Percentiles rank a stretch among this genome's conserved stretches.
These are phyloP conservation scores for Acacia acuminata DNA, from an alignment of 306 rosid genomes.

Conservation along the genomic window DNA sequence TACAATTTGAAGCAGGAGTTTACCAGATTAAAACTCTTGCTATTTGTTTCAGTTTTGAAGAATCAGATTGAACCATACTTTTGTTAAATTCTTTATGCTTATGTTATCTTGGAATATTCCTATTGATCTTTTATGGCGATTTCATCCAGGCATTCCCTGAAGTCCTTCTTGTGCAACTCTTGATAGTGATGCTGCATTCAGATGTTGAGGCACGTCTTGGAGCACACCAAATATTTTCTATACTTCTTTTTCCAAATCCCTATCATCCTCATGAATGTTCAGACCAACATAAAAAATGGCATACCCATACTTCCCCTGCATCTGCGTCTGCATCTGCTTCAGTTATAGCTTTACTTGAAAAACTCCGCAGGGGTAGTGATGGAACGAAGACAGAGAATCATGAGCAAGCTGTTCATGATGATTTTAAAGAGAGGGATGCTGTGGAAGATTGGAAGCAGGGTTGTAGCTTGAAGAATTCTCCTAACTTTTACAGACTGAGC, in stretches of 20 bases:
- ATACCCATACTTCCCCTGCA: slow-evolving; percentile 61
- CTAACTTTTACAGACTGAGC: slow-evolving; percentile 64
- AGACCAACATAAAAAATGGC: slow-evolving; percentile 61
- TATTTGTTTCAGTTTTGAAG: background rate
- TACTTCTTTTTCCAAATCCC: slow-evolving; percentile 76
- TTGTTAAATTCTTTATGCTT: background rate
- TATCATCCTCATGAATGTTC: slow-evolving; percentile 56
- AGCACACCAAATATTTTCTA: slow-evolving; percentile 89
- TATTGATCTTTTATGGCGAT: slow-evolving; percentile 6
- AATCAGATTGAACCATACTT: background rate
- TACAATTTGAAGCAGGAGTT: slow-evolving; percentile 17
- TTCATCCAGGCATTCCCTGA: slow-evolving; percentile 84
- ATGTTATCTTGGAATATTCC: slow-evolving; percentile 12
- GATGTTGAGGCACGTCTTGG: slow-evolving; percentile 85
- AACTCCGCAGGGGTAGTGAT: slow-evolving; percentile 77
- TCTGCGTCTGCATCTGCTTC: slow-evolving; percentile 87
- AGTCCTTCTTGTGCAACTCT: slow-evolving; percentile 81
- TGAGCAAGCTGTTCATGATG: slow-evolving; percentile 45
- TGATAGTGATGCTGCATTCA: slow-evolving; percentile 85
- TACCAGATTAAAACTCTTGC: background rate
- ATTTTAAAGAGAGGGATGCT: slow-evolving; percentile 49
- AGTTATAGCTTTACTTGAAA: slow-evolving; percentile 86
- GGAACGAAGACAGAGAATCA: slow-evolving; percentile 51
- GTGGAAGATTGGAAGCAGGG: slow-evolving; percentile 73
- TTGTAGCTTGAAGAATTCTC: slow-evolving; percentile 59